Percentiles rank a stretch among this genome's conserved stretches.
phyloP scores from a whole-genome alignment of 2,329 filamentous ascomycete species.

The Coniochaeta sp. region DNA sequence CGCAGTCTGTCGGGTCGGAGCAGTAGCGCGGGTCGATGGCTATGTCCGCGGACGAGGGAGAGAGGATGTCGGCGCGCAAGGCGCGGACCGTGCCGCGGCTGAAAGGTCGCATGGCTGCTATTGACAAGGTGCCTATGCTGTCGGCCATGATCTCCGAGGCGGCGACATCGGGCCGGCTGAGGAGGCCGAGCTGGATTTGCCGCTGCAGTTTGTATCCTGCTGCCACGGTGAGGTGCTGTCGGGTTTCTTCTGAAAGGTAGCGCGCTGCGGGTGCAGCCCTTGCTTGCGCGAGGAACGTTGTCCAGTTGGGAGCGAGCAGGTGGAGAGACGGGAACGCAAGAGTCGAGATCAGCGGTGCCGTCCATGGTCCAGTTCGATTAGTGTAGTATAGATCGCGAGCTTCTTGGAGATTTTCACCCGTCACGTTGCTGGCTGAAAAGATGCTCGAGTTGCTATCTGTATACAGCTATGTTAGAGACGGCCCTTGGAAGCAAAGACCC shows the following conservation, averaged over 20 bases:
- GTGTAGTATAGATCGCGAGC: constrained; percentile 12
- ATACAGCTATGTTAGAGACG: neutral
- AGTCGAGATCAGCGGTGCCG: constrained; percentile 16
- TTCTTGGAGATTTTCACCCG: constrained; percentile 6
- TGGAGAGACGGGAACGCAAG: constrained; percentile 15
- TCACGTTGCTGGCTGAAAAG: constrained; percentile 11
- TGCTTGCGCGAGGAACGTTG: constrained; percentile 7
- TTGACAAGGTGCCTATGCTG: constrained; percentile 15
- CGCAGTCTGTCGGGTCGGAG: constrained; percentile 36
- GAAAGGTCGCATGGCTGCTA: constrained; percentile 14
- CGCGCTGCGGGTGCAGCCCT: neutral
- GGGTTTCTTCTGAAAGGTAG: neutral
- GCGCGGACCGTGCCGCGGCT: constrained; percentile 41
- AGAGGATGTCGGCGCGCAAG: constrained; percentile 11
- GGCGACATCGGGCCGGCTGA: constrained; percentile 24
- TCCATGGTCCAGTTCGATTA: constrained; percentile 15
- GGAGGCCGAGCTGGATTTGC: constrained; percentile 23
- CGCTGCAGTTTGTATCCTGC: constrained; percentile 12
- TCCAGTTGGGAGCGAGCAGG: constrained; percentile 9
- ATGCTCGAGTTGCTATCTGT: constrained; percentile 13
- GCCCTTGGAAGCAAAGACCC: neutral
- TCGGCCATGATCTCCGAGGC: constrained; percentile 19
- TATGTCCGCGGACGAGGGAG: constrained; percentile 37
- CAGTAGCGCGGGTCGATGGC: constrained; percentile 44
- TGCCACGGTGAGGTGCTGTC: constrained; percentile 9